Base-by-base conservation (phyloP, 441 rosid genomes). In the Adansonia grandidieri region DNA sequence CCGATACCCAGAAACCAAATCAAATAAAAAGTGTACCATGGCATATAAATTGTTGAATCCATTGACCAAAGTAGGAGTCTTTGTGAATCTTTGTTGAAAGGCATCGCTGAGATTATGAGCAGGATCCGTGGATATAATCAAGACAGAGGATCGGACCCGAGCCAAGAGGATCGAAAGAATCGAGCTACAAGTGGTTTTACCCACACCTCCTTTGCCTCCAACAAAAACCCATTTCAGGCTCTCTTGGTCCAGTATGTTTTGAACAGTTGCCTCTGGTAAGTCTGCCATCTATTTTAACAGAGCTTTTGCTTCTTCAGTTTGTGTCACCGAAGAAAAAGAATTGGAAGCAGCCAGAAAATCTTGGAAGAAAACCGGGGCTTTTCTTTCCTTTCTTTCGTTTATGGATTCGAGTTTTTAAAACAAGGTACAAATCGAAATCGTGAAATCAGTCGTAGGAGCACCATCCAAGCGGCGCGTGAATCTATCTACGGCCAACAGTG, bases 41-140 rank as follows among this genome's bases (percentile, higher is more conserved):
- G 98, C 98, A 61, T 89, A 97, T 37, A 97, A 88, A 90, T 97
- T 97, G 85, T 90, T 73, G 91, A 97, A 97, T 10, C 98, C 99
- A 85, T 90, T 90, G 69, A 94, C 97, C 84, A 97, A 80, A 82
- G 98, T 88, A 2, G 98, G 99, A 5, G 87, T 78, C 85, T 90
- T 97, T 45, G 98, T 91, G 84, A 97, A 97, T 13, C 98, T 91
- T 73, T 97, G 98, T 78, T 97, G 99, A 85, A 97, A 97, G 6
- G 98, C 98, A 81, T 97, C 98, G 84, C 98, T 97, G 84, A 94
- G 98, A 87, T 97, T 97, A 88, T 97, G 99, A 86, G 99, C 99
- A 1, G 99, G 99, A 82, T 97, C 99, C 54, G 99, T 97, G 82
- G 99, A 97, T 78, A 97, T 97, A 86, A 97, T 97, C 84, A 97